These are phyloP conservation scores for Trypanosoma avium DNA, from an alignment of 208 protist species.

Conservation along the genomic window DNA sequence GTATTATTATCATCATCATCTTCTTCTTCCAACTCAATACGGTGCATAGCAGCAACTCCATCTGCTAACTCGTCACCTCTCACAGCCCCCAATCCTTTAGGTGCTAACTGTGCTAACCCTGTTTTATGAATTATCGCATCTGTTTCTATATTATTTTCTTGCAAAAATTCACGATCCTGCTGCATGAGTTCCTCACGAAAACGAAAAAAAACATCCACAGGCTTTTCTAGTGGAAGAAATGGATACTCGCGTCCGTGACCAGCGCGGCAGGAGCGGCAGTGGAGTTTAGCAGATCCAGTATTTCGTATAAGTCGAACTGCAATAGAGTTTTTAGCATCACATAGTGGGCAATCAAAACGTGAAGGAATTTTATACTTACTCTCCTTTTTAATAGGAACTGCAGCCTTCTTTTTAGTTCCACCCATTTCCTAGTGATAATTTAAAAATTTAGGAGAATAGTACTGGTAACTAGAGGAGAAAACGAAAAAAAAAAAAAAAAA, in stretches of 20 bases:
- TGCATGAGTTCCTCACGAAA: conserved; percentile 82
- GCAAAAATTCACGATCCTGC: conserved; percentile 58
- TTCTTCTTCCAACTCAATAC: conserved; percentile 29
- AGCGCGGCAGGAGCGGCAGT: conserved; percentile 69
- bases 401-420: conserved; percentile 79
- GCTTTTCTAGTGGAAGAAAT: conserved; percentile 73
- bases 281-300: conserved; percentile 52
- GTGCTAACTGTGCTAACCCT: conserved; percentile 19
- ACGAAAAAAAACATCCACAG: conserved; percentile 86
- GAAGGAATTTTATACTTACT: conserved; percentile 91
- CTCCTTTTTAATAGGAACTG: conserved; percentile 85
- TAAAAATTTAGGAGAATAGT: background rate
- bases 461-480: background rate
- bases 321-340: conserved; percentile 82
- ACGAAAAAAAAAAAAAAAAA: background rate
- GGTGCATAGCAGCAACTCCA: conserved; percentile 2
- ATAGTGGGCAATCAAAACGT: conserved; percentile 88
- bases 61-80: background rate
- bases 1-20: conserved; percentile 30
- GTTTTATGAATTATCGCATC: conserved; percentile 19
- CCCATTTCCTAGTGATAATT: conserved; percentile 50
- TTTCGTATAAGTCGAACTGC: conserved; percentile 60
- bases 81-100: background rate
- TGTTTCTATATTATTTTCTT: conserved; percentile 36
- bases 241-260: conserved; percentile 44